Conservation (phyloP, 352 stramenopile genomes). For the Pythium aquatile region DNA sequence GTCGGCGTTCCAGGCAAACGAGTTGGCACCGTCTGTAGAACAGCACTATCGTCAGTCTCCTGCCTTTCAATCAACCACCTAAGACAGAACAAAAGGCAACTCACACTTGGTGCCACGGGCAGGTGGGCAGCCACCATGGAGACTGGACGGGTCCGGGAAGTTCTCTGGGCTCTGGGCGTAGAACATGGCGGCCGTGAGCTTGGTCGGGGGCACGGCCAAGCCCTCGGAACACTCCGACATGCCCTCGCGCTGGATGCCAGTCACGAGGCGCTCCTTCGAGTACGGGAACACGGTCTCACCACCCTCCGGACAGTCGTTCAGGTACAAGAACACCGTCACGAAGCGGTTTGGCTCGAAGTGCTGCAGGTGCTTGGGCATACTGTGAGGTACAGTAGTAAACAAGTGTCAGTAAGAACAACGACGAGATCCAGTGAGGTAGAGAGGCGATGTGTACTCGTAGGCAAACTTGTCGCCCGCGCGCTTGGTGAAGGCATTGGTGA, state of each 20-base stretch:
- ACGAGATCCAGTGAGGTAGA: not conserved
- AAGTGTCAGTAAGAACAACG: not conserved
- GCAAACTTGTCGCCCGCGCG: slow-evolving; percentile 41
- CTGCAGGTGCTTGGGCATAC: slow-evolving; percentile 42
- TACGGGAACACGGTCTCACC: slow-evolving; percentile 94
- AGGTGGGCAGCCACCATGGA: slow-evolving; percentile 64
- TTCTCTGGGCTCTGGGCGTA: slow-evolving; percentile 71
- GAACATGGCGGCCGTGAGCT: slow-evolving; percentile 70
- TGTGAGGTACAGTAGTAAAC: not conserved
- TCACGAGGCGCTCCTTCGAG: slow-evolving; percentile 55
- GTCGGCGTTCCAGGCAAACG: slow-evolving; percentile 72
- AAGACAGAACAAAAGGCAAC: slow-evolving; percentile 7
- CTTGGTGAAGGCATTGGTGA: slow-evolving; percentile 48
- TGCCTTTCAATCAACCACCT: slow-evolving; percentile 6
- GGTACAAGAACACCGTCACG: slow-evolving; percentile 94
- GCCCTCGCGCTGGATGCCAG: slow-evolving; percentile 54
- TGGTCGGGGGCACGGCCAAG: slow-evolving; percentile 58
- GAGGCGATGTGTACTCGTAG: slow-evolving; percentile 32
- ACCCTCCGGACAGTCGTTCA: slow-evolving; percentile 91
- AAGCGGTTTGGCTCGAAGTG: slow-evolving; percentile 90
- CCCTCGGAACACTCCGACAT: slow-evolving; percentile 68
- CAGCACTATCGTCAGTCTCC: not conserved
- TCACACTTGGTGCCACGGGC: slow-evolving; percentile 60
- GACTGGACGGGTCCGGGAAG: slow-evolving; percentile 48
- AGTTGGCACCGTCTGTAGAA: slow-evolving; percentile 55